Conservation (phyloP, 371 early-diverging fungal species). For the Circinella minor region DNA sequence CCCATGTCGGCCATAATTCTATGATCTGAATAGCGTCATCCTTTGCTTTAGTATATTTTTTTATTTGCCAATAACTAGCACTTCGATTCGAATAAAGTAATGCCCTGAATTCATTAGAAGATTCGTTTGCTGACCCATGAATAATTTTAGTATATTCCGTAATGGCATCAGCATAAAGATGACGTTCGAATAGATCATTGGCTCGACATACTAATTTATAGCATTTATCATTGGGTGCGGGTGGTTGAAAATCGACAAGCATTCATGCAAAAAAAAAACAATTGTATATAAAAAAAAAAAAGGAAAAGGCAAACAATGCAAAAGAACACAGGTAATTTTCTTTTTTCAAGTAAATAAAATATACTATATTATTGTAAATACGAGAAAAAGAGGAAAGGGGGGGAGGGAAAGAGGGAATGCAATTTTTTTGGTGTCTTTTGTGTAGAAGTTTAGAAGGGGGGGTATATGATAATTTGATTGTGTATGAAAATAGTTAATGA, state of each 20-base stretch:
- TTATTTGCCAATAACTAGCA: constrained; percentile 55
- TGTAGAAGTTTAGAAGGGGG: too few species aligned
- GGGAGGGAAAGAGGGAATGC: too few species aligned
- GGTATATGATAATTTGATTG: too few species aligned
- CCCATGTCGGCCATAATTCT: constrained; percentile 69
- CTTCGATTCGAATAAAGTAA: constrained; percentile 75
- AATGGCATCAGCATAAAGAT: constrained; percentile 58
- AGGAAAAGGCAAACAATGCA: background rate
- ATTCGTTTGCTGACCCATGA: constrained; percentile 35
- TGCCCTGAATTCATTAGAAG: constrained; percentile 44
- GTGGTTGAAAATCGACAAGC: constrained; percentile 20
- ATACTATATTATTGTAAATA: too few species aligned
- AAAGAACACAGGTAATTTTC: background rate
- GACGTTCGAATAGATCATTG: constrained; percentile 64
- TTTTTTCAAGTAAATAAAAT: background rate
- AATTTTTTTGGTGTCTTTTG: too few species aligned
- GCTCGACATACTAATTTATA: constrained; percentile 49
- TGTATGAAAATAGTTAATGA: too few species aligned
- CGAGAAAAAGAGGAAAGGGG: too few species aligned
- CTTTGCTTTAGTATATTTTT: constrained; percentile 58
- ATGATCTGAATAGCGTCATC: constrained; percentile 69
- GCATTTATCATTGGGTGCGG: constrained; percentile 48
- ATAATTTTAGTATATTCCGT: constrained; percentile 69
- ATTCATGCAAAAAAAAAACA: background rate
- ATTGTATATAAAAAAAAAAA: constrained; percentile 2